These are phyloP conservation scores for Aspergillus fischeri DNA, from an alignment of 2,329 filamentous ascomycete genomes.

Conservation along the genomic window DNA sequence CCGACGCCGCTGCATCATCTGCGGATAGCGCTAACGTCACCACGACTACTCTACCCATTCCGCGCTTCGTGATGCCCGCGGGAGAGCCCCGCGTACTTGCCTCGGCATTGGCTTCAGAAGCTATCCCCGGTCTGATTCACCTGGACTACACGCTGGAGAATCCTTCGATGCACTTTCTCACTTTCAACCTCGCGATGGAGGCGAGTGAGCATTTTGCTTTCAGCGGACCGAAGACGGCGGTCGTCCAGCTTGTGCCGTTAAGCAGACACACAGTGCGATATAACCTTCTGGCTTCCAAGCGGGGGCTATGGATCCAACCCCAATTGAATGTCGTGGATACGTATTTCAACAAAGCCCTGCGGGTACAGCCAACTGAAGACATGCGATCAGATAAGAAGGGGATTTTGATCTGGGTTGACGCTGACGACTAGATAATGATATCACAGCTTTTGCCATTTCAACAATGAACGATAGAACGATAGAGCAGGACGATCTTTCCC, in stretches of 20 bases:
- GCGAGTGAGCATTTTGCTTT: conserved; percentile 90
- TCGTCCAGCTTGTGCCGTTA: conserved; percentile 76
- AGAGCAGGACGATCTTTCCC: background rate
- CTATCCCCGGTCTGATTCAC: conserved; percentile 37
- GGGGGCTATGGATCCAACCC: conserved; percentile 66
- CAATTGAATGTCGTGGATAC: conserved; percentile 76
- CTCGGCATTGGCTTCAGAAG: conserved; percentile 36
- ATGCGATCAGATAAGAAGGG: conserved; percentile 55
- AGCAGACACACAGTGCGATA: conserved; percentile 72
- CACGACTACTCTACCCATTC: conserved; percentile 68
- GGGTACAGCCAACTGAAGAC: conserved; percentile 73
- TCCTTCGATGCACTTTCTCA: conserved; percentile 88
- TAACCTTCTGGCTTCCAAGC: conserved; percentile 63
- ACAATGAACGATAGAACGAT: background rate
- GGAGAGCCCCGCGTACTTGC: conserved; percentile 81
- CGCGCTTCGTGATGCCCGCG: conserved; percentile 73
- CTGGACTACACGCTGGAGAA: conserved; percentile 79
- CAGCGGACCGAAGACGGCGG: conserved; percentile 76
- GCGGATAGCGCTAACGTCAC: conserved; percentile 44
- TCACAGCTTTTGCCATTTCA: background rate
- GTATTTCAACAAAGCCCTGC: conserved; percentile 88
- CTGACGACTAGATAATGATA: conserved; percentile 26
- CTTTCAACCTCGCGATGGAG: conserved; percentile 89
- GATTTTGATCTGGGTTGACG: conserved; percentile 42
- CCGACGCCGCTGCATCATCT: conserved; percentile 24